Conservation (phyloP, 176 grass and related monocot genomes). For the Aegilops longissima region DNA sequence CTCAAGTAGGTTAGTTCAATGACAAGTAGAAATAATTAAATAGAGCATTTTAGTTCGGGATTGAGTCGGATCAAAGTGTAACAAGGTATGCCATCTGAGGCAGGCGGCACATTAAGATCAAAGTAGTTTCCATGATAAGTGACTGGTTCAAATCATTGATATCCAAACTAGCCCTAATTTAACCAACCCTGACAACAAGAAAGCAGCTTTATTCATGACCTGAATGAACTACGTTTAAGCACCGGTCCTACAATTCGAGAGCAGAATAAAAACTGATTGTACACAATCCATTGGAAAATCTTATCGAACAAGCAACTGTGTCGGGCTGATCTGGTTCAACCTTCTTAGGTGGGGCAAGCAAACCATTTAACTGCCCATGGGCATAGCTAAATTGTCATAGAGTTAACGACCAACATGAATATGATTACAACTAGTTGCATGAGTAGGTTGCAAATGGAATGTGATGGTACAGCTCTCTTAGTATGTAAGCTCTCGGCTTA, state of each 20-base stretch:
- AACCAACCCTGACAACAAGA: not conserved
- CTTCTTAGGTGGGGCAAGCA: not conserved
- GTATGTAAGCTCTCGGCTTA: not conserved
- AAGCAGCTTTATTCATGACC: not conserved
- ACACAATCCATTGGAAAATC: not conserved
- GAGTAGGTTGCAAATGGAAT: not conserved
- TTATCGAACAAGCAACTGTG: not conserved
- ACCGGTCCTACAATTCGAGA: not conserved
- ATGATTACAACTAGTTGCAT: not conserved
- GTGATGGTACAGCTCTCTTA: not conserved
- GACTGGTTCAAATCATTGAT: not conserved
- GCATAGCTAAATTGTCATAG: not conserved
- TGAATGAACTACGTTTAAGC: not conserved
- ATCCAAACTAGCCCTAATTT: not conserved
- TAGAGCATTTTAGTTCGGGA: too few relatives aligned
- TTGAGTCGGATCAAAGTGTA: not conserved
- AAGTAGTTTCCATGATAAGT: not conserved
- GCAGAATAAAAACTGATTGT: not conserved
- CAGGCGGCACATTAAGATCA: not conserved
- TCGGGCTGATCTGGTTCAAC: not conserved
- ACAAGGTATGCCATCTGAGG: not conserved
- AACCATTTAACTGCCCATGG: not conserved
- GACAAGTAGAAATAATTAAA: not conserved
- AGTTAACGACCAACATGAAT: not conserved
- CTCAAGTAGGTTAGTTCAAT: not conserved